Evolutionary conservation across 1,139 yeast species (phyloP).

Genomic region (Lodderomyces jiufengensis): DNA sequence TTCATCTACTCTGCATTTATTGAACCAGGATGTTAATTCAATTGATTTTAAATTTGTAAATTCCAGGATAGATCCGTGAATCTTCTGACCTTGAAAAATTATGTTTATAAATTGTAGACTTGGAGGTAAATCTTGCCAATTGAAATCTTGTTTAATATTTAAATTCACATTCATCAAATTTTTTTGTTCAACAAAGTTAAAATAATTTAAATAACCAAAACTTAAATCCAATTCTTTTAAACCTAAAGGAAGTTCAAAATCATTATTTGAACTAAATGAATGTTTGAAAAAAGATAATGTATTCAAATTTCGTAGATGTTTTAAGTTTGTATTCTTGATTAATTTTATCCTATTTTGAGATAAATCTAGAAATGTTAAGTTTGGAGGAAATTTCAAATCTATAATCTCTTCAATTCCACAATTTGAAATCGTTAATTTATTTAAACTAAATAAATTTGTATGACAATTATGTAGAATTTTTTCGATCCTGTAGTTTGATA

Average conservation of each 20-base stretch:
- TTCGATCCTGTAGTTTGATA: slow-evolving; percentile 1
- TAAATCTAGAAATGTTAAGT: slow-evolving; percentile 8
- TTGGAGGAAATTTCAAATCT: slow-evolving; percentile 8
- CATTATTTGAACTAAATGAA: not conserved
- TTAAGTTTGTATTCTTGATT: slow-evolving; percentile 7
- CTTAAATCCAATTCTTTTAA: not conserved
- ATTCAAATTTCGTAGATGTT: not conserved
- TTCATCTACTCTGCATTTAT: not conserved
- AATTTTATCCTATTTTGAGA: slow-evolving; percentile 9
- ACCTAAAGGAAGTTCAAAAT: not conserved
- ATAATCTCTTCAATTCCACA: slow-evolving; percentile 6
- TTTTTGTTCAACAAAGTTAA: not conserved
- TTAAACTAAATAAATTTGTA: not conserved
- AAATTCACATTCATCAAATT: not conserved
- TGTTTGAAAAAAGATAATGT: not conserved
- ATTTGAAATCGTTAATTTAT: slow-evolving; percentile 8
- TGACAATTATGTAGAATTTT: not conserved
- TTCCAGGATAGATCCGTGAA: too few relatives aligned
- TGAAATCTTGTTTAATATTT: not conserved
- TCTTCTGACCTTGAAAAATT: too few relatives aligned
- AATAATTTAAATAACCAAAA: not conserved
- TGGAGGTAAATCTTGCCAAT: too few relatives aligned
- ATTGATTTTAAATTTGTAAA: too few relatives aligned
- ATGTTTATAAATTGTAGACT: too few relatives aligned
- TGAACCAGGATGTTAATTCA: too few relatives aligned